Base-by-base conservation (phyloP, 2,329 filamentous ascomycete genomes). In the Fusarium miscanthi region DNA sequence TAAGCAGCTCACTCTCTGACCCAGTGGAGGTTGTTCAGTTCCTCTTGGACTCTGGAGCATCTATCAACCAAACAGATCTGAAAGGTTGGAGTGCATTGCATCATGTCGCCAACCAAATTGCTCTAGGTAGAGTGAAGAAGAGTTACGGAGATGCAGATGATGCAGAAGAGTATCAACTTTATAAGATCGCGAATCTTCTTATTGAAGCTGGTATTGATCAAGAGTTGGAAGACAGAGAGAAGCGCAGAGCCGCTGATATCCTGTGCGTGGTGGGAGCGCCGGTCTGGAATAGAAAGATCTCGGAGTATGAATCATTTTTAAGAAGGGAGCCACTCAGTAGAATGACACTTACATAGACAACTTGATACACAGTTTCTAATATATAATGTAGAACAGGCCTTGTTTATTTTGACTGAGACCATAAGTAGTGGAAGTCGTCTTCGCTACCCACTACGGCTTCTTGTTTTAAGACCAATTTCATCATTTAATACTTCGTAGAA, bases 71-170 rank as follows among this genome's bases (percentile, higher is more conserved):
- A 27, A 58, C 49, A 4, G 64, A 69, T 27, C 27, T 31, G 4
- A 37, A 40, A 23, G 64, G 64, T 3, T 63, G 64, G 63, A 63
- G 25, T 10, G 66, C 64, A 38, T 33, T 69, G 12, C 66, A 69
- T 30, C 58, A 69, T 10, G 21, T 63, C 3, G 66, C 66, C 16
- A 69, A 63, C n/a, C 42, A 52, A 13, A 63, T 69, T 30, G 49
- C 56, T 10, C 13, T 68, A 3, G 42, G 48, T 10, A 68, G 65
- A 8, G n/a, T n/a, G 7, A 68, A 63, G 48, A 68, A 54, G 12
- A n/a, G 12, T 5, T 45, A 43, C 48, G 65, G 43, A 21, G 8
- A 21, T 3, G 23, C 4, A 30, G 37, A n/a, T 9, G 33, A 68
- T 7, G 41, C 14, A 11, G 56, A 63, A 43, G 65, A 68, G 17